Evolutionary conservation across 2,329 filamentous ascomycete species (phyloP).

Genomic region (Drechslera avenae): DNA sequence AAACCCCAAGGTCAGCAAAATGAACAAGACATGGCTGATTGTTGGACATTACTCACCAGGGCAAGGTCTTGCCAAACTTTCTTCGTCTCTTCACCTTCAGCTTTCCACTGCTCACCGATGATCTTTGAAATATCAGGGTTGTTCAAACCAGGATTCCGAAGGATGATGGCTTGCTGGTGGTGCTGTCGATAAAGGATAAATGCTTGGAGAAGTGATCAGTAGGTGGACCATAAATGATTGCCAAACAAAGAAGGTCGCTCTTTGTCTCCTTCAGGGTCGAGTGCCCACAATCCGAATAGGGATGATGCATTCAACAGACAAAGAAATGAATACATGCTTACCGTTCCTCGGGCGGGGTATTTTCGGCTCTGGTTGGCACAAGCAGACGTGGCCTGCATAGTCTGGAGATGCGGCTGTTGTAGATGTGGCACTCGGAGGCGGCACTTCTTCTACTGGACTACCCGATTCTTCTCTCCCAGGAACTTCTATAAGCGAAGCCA

Average conservation of each 20-base stretch:
- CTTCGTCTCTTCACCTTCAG: slow-evolving; percentile 74
- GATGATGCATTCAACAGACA: slow-evolving; percentile 20
- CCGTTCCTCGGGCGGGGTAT: slow-evolving; percentile 74
- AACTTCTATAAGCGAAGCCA: slow-evolving; percentile 27
- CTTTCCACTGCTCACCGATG: slow-evolving; percentile 90
- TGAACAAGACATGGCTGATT: not conserved
- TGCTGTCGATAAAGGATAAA: slow-evolving; percentile 98
- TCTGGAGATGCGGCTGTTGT: slow-evolving; percentile 31
- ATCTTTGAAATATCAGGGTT: slow-evolving; percentile 98
- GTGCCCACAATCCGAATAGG: slow-evolving; percentile 15
- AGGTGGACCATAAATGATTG: slow-evolving; percentile 22
- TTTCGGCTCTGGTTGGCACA: slow-evolving; percentile 73
- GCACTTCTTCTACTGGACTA: slow-evolving; percentile 26
- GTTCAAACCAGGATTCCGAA: slow-evolving; percentile 82
- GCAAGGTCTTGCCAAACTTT: slow-evolving; percentile 87
- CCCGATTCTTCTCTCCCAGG: slow-evolving; percentile 18
- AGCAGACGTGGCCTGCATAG: slow-evolving; percentile 61
- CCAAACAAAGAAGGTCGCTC: slow-evolving; percentile 36
- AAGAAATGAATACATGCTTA: slow-evolving; percentile 51
- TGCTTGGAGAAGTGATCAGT: slow-evolving; percentile 62
- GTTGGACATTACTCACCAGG: slow-evolving; percentile 60
- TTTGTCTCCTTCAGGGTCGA: slow-evolving; percentile 29
- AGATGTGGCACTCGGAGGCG: slow-evolving; percentile 36
- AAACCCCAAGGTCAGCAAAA: slow-evolving; percentile 22
- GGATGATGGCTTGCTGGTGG: slow-evolving; percentile 80